Evolutionary conservation across 108 stramenopile genomes (phyloP), one percentile per base, ranked within the genome.

Genomic region (Skeletonema grethae): DNA sequence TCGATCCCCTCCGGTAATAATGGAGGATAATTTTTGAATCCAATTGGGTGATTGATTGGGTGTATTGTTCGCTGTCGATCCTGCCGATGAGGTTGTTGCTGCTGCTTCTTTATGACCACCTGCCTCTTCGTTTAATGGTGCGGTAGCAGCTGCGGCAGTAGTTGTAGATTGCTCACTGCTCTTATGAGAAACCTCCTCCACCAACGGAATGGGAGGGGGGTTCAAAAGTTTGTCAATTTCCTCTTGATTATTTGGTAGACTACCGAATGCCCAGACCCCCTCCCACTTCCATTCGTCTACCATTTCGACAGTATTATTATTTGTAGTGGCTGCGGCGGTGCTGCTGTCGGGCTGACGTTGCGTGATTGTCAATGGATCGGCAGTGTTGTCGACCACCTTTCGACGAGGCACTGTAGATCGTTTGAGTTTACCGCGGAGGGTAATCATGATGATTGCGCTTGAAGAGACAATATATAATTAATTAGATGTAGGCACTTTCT

Each of bases 251-350:
- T 69, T 60, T 22, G 79, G 67, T 16, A 73, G 63, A 43, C 58
- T 68, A 12, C 89, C 89, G 70, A 90, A 90, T 7, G 87, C 85
- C 89, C 89, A 90, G 0, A 82, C 73, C 36, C 89, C 89, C 18
- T 70, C 84, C 87, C 87, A 90, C 50, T 74, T 68, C 89, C 89
- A 90, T 57, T 70, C 57, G 20, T 70, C 63, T 10, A 63, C 72
- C 31, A 57, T 55, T 61, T 32, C 60, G 34, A 2, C 57, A 28
- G 28, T 38, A 31, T 10, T 18, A 6, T 4, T 13, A 25, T 15
- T 57, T 57, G 56, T 28, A 10, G 56, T 9, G 8, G 10, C 13
- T 0, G 56, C 24, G 8, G 10, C 13, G 9, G 48, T 7, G 16
- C 24, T 5, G 43, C 10, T 18, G 10, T 24, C 39, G 13, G 58